phyloP scores from a whole-genome alignment of 768 basidiomycete genomes.

The Fomitopsis pulvina region DNA sequence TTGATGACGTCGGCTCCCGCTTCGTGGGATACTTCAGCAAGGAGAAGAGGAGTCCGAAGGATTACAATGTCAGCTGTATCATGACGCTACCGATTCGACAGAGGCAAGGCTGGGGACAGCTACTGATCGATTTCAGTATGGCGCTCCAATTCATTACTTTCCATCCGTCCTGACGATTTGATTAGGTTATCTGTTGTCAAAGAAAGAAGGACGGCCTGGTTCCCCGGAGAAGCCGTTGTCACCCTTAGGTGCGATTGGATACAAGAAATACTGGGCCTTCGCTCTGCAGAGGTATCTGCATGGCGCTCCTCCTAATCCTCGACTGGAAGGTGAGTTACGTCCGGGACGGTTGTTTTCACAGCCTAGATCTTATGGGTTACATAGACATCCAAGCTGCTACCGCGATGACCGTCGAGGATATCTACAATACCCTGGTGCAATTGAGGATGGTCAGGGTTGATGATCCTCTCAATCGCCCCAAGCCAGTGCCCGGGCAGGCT shows the following conservation, averaged over 20 bases:
- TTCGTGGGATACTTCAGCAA: constrained; percentile 99
- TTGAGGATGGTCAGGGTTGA: constrained; percentile 68
- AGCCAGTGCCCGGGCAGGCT: constrained; percentile 70
- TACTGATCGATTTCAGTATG: constrained; percentile 97
- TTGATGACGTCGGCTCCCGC: constrained; percentile 81
- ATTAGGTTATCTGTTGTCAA: constrained; percentile 94
- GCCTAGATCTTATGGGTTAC: constrained; percentile 12
- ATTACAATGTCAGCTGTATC: constrained; percentile 98
- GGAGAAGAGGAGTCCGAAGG: constrained; percentile 93
- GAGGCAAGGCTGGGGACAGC: constrained; percentile 93
- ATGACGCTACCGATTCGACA: constrained; percentile 97
- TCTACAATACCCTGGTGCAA: constrained; percentile 64
- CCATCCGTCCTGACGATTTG: constrained; percentile 3
- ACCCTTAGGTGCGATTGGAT: constrained; percentile 87
- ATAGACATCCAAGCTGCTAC: constrained; percentile 81
- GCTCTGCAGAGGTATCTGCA: constrained; percentile 76
- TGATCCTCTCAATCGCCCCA: constrained; percentile 40
- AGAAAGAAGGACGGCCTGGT: constrained; percentile 85
- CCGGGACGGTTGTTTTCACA: background rate
- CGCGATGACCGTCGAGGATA: constrained; percentile 88
- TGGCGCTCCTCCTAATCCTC: constrained; percentile 50
- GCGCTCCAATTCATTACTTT: constrained; percentile 12
- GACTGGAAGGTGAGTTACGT: constrained; percentile 64
- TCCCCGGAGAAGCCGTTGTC: constrained; percentile 97
- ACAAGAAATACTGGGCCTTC: constrained; percentile 91